Base-by-base conservation (phyloP, 352 stramenopile genomes). In the Pythium graminicola region DNA sequence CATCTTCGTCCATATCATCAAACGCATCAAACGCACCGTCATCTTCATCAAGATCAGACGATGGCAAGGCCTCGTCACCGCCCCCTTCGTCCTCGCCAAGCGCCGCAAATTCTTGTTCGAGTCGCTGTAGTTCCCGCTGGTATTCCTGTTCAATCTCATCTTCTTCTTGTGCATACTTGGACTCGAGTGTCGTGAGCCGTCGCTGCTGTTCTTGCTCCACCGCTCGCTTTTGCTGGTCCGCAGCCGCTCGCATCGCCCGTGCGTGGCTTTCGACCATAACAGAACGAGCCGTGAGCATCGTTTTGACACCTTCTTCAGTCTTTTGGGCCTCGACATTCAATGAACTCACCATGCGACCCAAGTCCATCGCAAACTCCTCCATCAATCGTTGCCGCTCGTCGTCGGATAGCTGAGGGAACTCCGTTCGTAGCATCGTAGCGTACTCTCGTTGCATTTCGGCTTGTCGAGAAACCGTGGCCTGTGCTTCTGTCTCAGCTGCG, bases 131-230 rank as follows among this genome's bases (percentile, higher is more conserved):
- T 8, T 72, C 58, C 1, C 40, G 53, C 19, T 69, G 73, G 44
- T 66, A 62, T 8, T 50, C 38, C 9, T 35, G 45, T 38, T 68
- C 61, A 17, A 65, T 61, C 27, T 70, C 69, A 8, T 65, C 48
- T 36, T 59, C 53, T 38, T 59, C 55, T 52, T 56, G 41, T 23
- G 39, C 62, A 38, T 82, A 89, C 43, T 89, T 71, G 31, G 71
- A 53, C 29, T 86, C 70, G 29, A 89, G 26, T 9, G 43, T 58
- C 2, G 74, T 66, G 8, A 76, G 50, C 42, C 84, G 69, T 22
- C 66, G 63, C 6, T 73, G 56, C 40, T 87, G 86, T 19, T 81
- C 74, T 36, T 74, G 49, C 40, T 85, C 72, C 31, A 86, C 77
- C 17, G 54, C 70, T 5, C 72, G 31, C 20, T 81, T 51, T 4